A percentile compares a stretch with the other conserved stretches of the same genome.
phyloP scores from a whole-genome alignment of 495 filamentous ascomycete species.

The Podospora pseudopauciseta region DNA sequence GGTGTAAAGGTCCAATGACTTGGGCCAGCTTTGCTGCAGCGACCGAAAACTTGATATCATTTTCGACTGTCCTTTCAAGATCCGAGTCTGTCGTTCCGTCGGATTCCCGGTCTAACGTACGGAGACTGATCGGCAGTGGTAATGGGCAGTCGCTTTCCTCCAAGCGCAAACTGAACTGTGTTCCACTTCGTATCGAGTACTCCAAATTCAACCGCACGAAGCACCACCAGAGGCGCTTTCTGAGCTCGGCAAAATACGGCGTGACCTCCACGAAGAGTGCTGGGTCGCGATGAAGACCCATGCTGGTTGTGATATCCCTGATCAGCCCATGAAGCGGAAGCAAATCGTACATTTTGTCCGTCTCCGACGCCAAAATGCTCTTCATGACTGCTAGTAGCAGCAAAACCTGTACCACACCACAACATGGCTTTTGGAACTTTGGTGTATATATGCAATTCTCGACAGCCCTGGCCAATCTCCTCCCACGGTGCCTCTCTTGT shows the following conservation, averaged over 20 bases:
- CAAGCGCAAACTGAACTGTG: constrained; percentile 14
- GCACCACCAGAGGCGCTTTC: constrained; percentile 23
- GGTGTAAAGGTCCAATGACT: constrained; percentile 20
- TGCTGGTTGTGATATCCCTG: constrained; percentile 20
- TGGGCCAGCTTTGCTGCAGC: constrained; percentile 16
- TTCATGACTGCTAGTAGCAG: constrained; percentile 18
- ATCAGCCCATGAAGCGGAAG: constrained; percentile 20
- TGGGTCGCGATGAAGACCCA: constrained; percentile 25
- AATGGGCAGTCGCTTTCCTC: constrained; percentile 25
- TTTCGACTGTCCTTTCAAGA: neutral
- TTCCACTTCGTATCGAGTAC: constrained; percentile 25
- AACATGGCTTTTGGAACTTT: constrained; percentile 25
- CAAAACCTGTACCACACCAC: constrained; percentile 24
- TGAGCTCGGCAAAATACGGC: constrained; percentile 21
- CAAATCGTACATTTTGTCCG: constrained; percentile 24
- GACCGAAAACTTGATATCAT: constrained; percentile 15
- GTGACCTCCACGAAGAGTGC: constrained; percentile 15
- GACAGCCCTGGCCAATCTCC: constrained; percentile 17
- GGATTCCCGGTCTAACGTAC: constrained; percentile 3
- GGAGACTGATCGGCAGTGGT: constrained; percentile 9
- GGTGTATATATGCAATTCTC: constrained; percentile 19
- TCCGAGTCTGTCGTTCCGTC: neutral
- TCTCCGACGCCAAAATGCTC: constrained; percentile 25
- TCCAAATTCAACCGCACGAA: constrained; percentile 22
- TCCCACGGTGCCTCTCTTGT: constrained; percentile 14